These are phyloP conservation scores for Lagerstroemia speciosa DNA, from an alignment of 345 rosid genomes.

Conservation along the genomic window DNA sequence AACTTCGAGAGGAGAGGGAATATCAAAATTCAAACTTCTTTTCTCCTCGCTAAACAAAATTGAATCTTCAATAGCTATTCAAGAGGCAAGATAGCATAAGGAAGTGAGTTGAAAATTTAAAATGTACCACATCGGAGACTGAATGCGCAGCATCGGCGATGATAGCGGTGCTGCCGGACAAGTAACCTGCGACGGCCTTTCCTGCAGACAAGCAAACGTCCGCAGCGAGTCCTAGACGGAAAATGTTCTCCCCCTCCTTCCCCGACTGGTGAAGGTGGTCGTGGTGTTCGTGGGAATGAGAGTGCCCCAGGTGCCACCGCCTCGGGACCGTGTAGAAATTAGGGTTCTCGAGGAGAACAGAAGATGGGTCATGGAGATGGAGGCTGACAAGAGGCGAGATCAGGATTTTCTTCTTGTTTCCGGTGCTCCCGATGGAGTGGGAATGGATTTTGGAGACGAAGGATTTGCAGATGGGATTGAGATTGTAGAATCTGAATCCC, in stretches of 20 bases:
- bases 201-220: conserved; percentile 51
- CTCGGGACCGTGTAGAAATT: conserved; percentile 24
- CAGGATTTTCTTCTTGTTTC: neutral
- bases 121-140: conserved; percentile 48
- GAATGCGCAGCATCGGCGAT: conserved; percentile 76
- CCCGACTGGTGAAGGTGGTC: conserved; percentile 19
- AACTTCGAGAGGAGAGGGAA: no score
- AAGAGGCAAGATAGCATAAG: neutral
- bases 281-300: conserved; percentile 25
- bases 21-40: neutral
- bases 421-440: conserved; percentile 9
- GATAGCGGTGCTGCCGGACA: conserved; percentile 59
- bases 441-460: conserved; percentile 25
- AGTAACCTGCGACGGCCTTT: conserved; percentile 53
- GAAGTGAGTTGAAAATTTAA: neutral
- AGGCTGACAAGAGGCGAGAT: conserved; percentile 7
- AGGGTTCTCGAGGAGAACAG: conserved; percentile 11
- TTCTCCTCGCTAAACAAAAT: neutral
- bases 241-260: conserved; percentile 54
- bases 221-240: conserved; percentile 67
- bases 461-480: conserved; percentile 32
- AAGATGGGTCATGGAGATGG: conserved; percentile 15
- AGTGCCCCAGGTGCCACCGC: conserved; percentile 69
- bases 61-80: neutral
- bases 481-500: conserved; percentile 40